Base-by-base conservation (phyloP, 306 rosid species). In the Abrus pulchellus region DNA sequence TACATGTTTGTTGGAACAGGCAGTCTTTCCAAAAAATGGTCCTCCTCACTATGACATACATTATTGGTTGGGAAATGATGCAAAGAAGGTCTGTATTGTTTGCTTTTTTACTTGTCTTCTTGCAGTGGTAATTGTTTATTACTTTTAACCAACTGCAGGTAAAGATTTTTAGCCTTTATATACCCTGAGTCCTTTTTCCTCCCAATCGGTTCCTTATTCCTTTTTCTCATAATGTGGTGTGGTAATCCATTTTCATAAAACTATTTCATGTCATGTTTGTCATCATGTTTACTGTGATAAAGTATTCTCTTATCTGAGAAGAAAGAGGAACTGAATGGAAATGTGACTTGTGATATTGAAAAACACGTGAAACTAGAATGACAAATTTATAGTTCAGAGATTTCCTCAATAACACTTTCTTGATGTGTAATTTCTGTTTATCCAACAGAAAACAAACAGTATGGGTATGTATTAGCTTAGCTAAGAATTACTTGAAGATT, bases 41-140 rank as follows among this genome's bases (percentile, higher is more conserved):
- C 74, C 89, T 80, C 92, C 95, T 68, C 92, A 81, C 76, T 93
- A 93, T 76, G 97, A 94, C 72, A 82, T 92, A 64, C 99, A 94
- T 81, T 94, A 88, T 85, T 94, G 97, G 97, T 84, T 90, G 41
- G 97, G 97, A 89, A 88, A 86, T 85, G 90, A 84, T 32, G 8
- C 94, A 50, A 86, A 77, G 68, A 88, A 92, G 95, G 97, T 92
- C 77, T 72, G 45, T 49, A 44, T 75, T 56, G 20, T 48, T 56
- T 52, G 70, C 64, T 72, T 62, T 52, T 47, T 41, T 72, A 75
- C 53, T 56, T 38, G 13, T 44, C 75, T 78, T 12, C 52, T 68
- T 53, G 56, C 53, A 5, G 44, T 72, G 59, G 32, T 7, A 55
- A 66, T 36, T 30, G 30, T 55, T 60, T 70, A 47, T 84, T 64